Base-by-base conservation (phyloP, 169 alveolate genomes). In the Eimeria maxima region DNA sequence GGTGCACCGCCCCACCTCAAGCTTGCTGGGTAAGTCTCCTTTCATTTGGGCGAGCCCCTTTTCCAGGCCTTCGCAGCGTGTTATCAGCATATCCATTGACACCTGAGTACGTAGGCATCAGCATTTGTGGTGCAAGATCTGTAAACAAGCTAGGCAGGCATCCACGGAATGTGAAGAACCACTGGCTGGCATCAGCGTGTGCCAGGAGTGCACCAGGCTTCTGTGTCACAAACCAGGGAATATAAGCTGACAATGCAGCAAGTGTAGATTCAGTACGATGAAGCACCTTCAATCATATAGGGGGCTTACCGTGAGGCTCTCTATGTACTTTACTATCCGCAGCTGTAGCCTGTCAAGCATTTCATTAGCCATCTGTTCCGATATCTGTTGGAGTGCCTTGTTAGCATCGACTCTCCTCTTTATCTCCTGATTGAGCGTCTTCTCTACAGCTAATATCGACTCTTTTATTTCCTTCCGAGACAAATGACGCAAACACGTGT, bases 341-440 rank as follows among this genome's bases (percentile, higher is more conserved):
- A 71, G 71, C 27, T 95, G 97, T 38, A 95, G 90, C 57, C 97
- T 78, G n/a, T 90, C 97, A 27, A 95, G 90, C 97, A 95, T 95
- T 84, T 95, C 96, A 69, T 92, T 95, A 16, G 97, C 96, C 96
- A 90, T 91, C n/a, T 95, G 95, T 86, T 95, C 97, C 29, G 96
- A 74, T 44, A 95, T 74, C 78, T 89, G 96, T 47, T 95, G 97
- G 47, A 92, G 91, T 29, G 95, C 53, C 50, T 89, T 90, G 86
- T 95, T 95, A 50, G 95, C 95, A 47, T 95, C 97, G 65, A 95
- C 96, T 29, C 97, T 44, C 63, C 97, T 53, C 69, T 90, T 90
- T 71, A 95, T 95, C 76, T 95, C 97, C n/a, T 76, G 78, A 65
- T 95, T 95, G n/a, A 95, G 60, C 42, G 95, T 91, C 47, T 90